Conservation (phyloP, 2,329 filamentous ascomycete species). For the Diaporthe sp. region DNA sequence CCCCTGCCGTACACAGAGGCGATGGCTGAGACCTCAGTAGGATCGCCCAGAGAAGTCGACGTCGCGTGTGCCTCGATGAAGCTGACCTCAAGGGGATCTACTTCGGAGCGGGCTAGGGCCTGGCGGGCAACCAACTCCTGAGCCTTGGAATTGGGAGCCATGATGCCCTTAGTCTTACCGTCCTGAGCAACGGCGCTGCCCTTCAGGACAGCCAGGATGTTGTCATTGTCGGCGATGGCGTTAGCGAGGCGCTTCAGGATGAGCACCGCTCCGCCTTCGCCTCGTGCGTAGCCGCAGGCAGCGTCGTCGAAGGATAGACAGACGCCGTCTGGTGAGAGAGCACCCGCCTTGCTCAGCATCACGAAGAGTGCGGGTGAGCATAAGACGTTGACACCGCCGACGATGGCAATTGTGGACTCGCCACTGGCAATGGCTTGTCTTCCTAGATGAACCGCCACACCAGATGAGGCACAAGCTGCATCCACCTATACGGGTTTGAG, state of each 20-base stretch:
- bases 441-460: neutral
- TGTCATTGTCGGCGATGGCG: constrained; percentile 58
- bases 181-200: constrained; percentile 63
- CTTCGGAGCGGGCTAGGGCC: neutral
- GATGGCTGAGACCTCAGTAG: neutral
- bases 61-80: neutral
- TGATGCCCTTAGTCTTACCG: constrained; percentile 62
- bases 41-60: neutral
- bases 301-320: neutral
- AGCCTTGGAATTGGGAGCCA: constrained; percentile 48
- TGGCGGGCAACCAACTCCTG: neutral
- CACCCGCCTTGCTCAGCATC: neutral
- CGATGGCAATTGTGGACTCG: neutral
- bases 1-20: neutral
- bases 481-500: neutral
- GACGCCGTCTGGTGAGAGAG: neutral
- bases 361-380: neutral
- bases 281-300: constrained; percentile 18
- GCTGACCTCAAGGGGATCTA: neutral
- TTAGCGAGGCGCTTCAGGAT: constrained; percentile 16
- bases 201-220: constrained; percentile 65
- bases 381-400: neutral
- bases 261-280: neutral
- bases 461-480: neutral
- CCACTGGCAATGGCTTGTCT: neutral